A percentile compares a stretch with the other conserved stretches of the same genome.
Evolutionary conservation across 2,329 filamentous ascomycete genomes (phyloP).

Genomic region (Fusarium sp.): DNA sequence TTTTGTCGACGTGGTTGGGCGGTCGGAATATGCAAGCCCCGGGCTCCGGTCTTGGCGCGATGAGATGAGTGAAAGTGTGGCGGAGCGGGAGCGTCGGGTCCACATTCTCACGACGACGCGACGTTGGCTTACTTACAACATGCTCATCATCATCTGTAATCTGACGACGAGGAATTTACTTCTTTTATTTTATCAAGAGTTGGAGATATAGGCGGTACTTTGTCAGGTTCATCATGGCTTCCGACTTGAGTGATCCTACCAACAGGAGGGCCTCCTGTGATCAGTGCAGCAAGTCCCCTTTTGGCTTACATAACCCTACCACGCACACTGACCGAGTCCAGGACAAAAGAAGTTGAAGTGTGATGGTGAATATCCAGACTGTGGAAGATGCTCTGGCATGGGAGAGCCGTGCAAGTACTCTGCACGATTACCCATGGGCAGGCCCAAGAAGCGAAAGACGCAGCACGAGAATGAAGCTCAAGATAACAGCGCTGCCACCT

Average conservation of each 20-base stretch:
- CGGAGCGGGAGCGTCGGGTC: slow-evolving; percentile 33
- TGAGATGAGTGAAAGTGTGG: not conserved
- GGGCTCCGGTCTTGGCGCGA: slow-evolving; percentile 39
- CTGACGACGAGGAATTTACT: not conserved
- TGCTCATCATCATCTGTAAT: slow-evolving; percentile 2
- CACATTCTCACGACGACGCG: slow-evolving; percentile 24
- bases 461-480: slow-evolving; percentile 10
- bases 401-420: slow-evolving; percentile 39
- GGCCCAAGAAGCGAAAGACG: slow-evolving; percentile 43
- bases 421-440: slow-evolving; percentile 41
- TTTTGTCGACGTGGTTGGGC: slow-evolving; percentile 44
- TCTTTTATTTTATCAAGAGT: not conserved
- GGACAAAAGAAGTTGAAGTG: slow-evolving; percentile 46
- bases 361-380: slow-evolving; percentile 38
- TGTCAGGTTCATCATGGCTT: slow-evolving; percentile 13
- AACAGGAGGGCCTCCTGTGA: slow-evolving; percentile 44
- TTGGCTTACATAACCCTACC: slow-evolving; percentile 10
- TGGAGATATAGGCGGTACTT: not conserved
- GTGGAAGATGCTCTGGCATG: slow-evolving; percentile 30
- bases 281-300: slow-evolving; percentile 38
- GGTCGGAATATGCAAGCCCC: slow-evolving; percentile 53
- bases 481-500: slow-evolving; percentile 10
- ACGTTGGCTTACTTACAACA: slow-evolving; percentile 18
- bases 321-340: slow-evolving; percentile 21
- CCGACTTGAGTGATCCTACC: slow-evolving; percentile 20